These are phyloP conservation scores for Cocos nucifera DNA, from an alignment of 176 grass and related monocot genomes.

Conservation along the genomic window DNA sequence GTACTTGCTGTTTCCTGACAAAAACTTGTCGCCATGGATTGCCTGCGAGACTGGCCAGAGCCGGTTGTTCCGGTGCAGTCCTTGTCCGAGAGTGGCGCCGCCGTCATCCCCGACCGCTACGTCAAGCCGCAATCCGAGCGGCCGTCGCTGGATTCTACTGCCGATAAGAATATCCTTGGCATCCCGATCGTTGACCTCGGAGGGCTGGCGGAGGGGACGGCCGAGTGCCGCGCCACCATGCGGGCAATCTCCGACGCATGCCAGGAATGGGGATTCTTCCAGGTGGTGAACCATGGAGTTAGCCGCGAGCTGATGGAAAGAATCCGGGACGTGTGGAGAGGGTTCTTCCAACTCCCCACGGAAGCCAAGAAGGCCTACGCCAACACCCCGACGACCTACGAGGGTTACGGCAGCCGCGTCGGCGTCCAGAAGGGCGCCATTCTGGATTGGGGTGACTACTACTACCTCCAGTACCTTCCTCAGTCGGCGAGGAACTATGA, in stretches of 20 bases:
- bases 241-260: constrained; percentile 48
- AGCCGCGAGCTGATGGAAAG: constrained; percentile 38
- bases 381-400: constrained; percentile 75
- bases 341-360: constrained; percentile 57
- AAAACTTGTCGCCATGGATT: constrained; percentile 16
- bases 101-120: constrained; percentile 56
- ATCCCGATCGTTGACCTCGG: constrained; percentile 71
- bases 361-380: constrained; percentile 50
- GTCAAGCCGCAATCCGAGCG: constrained; percentile 63
- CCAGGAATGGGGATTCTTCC: constrained; percentile 80
- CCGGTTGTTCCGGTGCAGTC: constrained; percentile 61
- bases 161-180: constrained; percentile 1
- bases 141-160: background rate
- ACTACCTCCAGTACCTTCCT: constrained; percentile 61
- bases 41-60: constrained; percentile 71
- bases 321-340: constrained; percentile 48
- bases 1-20: background rate
- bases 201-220: constrained; percentile 4
- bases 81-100: constrained; percentile 54
- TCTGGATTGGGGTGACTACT: constrained; percentile 97
- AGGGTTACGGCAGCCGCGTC: constrained; percentile 78
- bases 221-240: constrained; percentile 5
- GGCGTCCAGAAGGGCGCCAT: constrained; percentile 71
- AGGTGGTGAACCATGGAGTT: constrained; percentile 79
- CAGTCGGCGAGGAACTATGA: constrained; percentile 27